A percentile compares a stretch with the other conserved stretches of the same genome.
Conservation (phyloP, 1,284 basidiomycete species). For the Trametes hirsuta region DNA sequence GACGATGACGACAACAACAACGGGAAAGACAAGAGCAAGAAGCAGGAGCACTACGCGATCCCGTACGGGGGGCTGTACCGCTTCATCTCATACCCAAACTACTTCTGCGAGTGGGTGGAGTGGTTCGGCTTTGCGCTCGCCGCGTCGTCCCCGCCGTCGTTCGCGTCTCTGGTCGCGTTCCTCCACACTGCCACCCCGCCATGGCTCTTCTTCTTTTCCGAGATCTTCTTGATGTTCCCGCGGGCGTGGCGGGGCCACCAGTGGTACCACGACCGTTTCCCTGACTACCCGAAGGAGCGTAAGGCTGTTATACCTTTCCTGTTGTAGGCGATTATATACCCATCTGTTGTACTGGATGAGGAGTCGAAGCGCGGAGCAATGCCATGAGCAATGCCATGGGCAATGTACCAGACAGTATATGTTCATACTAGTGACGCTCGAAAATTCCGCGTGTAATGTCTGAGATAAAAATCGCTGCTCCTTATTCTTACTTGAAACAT, state of each 20-base stretch:
- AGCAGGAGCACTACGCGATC: conserved; percentile 70
- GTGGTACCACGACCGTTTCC: conserved; percentile 81
- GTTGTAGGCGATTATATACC: conserved; percentile 18
- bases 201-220: conserved; percentile 76
- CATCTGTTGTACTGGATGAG: not conserved
- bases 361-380: too few relatives aligned
- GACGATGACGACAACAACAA: conserved; percentile 26
- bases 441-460: too few relatives aligned
- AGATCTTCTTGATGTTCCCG: conserved; percentile 77
- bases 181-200: conserved; percentile 49
- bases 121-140: conserved; percentile 83
- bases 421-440: too few relatives aligned
- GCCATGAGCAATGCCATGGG: too few relatives aligned
- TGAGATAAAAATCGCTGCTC: too few relatives aligned
- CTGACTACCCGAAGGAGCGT: conserved; percentile 52
- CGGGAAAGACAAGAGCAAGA: conserved; percentile 25
- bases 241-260: conserved; percentile 78
- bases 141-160: conserved; percentile 45
- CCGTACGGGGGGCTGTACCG: conserved; percentile 82
- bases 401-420: too few relatives aligned
- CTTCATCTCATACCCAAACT: conserved; percentile 90
- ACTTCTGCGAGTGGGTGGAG: conserved; percentile 90
- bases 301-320: conserved; percentile 54
- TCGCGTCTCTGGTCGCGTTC: conserved; percentile 34
- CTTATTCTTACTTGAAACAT: too few relatives aligned